A percentile compares a stretch with the other conserved stretches of the same genome.
Conservation (phyloP, 208 protist species). For the Wallacemonas sp. region DNA sequence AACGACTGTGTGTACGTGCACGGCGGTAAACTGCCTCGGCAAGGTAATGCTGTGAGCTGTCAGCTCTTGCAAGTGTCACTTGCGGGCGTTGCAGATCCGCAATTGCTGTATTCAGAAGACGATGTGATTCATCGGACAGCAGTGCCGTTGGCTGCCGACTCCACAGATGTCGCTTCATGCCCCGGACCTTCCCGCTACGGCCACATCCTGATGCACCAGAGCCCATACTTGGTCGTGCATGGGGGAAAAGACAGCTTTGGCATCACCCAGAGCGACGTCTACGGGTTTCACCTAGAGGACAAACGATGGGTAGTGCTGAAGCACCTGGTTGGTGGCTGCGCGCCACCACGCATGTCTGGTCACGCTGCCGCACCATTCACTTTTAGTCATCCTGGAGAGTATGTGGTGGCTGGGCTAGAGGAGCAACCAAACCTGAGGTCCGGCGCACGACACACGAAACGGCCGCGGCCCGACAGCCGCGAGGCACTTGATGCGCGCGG, state of each 20-base stretch:
- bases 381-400: background rate
- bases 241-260: conserved; percentile 18
- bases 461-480: background rate
- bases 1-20: background rate
- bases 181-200: conserved; percentile 16
- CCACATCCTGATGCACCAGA: conserved; percentile 16
- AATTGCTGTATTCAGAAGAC: background rate
- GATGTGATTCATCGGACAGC: background rate
- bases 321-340: conserved; percentile 16
- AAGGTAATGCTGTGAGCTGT: background rate
- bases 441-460: background rate
- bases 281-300: conserved; percentile 12
- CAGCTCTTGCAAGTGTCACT: background rate
- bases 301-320: conserved; percentile 16
- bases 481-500: background rate
- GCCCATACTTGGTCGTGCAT: conserved; percentile 19
- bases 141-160: background rate
- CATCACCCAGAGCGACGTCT: conserved; percentile 3
- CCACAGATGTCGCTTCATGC: background rate
- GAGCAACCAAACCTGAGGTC: background rate
- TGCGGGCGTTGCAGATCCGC: background rate
- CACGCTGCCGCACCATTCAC: conserved; percentile 17
- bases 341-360: conserved; percentile 20
- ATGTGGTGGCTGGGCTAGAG: conserved; percentile 16
- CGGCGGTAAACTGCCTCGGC: background rate